Evolutionary conservation across 164 flowering plant species (phyloP).

Genomic region (Amborella trichopoda): DNA sequence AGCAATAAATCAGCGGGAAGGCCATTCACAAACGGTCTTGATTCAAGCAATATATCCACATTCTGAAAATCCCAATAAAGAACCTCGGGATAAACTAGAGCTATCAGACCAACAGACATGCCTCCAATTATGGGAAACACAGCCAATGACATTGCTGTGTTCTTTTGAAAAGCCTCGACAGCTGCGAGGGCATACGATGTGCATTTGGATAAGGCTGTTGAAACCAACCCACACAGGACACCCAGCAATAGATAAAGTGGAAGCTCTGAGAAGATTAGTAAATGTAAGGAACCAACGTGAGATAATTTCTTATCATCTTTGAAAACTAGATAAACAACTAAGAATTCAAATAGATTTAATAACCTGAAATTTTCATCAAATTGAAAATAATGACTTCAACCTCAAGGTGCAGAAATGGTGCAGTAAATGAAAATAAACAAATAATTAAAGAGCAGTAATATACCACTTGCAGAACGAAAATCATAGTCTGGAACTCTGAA

Average conservation of each 20-base stretch:
- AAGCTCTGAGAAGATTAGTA: conserved; percentile 94
- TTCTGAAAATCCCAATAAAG: conserved; percentile 95
- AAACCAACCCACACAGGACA: conserved; percentile 74
- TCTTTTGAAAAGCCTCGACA: conserved; percentile 33
- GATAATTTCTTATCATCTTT: too few species aligned
- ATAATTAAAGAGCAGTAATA: neutral
- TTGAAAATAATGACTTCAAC: neutral
- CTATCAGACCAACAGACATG: conserved; percentile 63
- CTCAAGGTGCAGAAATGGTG: too few species aligned
- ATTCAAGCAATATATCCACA: conserved; percentile 77
- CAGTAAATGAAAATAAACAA: neutral
- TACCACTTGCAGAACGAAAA: conserved; percentile 89
- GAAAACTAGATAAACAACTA: too few species aligned
- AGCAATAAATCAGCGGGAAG: conserved; percentile 57
- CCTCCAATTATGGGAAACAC: conserved; percentile 68
- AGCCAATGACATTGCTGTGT: conserved; percentile 43
- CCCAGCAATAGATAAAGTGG: conserved; percentile 93
- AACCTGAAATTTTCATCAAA: neutral
- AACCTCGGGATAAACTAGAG: conserved; percentile 84
- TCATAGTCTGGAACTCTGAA: conserved; percentile 87
- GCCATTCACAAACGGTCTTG: conserved; percentile 58
- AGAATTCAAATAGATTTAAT: neutral
- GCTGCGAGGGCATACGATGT: conserved; percentile 42
- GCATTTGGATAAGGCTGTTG: conserved; percentile 53
- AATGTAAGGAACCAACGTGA: too few species aligned